These are phyloP conservation scores for Rhodosporidiobolus sp. DNA, from an alignment of 768 basidiomycete species.

Conservation along the genomic window DNA sequence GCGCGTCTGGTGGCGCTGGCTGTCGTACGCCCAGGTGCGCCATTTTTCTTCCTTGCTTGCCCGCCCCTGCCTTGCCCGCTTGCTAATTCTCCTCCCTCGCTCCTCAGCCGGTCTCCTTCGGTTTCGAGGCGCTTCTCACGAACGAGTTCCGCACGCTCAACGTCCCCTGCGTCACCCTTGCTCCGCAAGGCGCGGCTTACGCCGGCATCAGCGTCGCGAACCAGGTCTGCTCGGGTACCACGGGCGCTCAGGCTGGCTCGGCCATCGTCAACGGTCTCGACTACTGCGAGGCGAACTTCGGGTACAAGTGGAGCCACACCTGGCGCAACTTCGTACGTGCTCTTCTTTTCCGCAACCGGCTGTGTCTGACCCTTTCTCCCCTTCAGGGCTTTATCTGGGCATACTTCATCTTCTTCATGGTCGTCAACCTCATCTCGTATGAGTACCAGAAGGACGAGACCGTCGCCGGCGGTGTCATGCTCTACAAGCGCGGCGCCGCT, in stretches of 20 bases:
- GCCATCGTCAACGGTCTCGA: slow-evolving; percentile 34
- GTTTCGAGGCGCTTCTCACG: slow-evolving; percentile 35
- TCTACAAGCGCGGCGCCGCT: slow-evolving; percentile 44
- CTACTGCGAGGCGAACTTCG: slow-evolving; percentile 37
- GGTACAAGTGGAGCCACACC: slow-evolving; percentile 27
- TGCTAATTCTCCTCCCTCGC: no score
- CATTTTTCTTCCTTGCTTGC: no score
- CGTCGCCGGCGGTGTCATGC: slow-evolving; percentile 34
- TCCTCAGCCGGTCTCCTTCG: slow-evolving; percentile 46
- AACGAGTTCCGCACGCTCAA: slow-evolving; percentile 36
- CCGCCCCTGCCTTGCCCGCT: no score
- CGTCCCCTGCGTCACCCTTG: slow-evolving; percentile 32
- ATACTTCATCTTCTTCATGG: slow-evolving; percentile 46
- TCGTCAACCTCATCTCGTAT: slow-evolving; percentile 45
- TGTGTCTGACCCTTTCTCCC: not conserved
- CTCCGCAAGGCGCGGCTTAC: slow-evolving; percentile 24
- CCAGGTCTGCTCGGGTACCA: slow-evolving; percentile 41
- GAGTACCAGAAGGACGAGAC: slow-evolving; percentile 44
- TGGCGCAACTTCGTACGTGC: slow-evolving; percentile 21
- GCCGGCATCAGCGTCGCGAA: slow-evolving; percentile 28
- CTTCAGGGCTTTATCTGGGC: slow-evolving; percentile 42
- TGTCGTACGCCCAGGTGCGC: slow-evolving; percentile 51
- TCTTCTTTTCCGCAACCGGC: no score
- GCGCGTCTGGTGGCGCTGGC: slow-evolving; percentile 51
- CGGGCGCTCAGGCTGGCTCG: slow-evolving; percentile 37